These are phyloP conservation scores for Chrysanthemum makinoi DNA, from an alignment of 129 eudicot species.

Conservation along the genomic window DNA sequence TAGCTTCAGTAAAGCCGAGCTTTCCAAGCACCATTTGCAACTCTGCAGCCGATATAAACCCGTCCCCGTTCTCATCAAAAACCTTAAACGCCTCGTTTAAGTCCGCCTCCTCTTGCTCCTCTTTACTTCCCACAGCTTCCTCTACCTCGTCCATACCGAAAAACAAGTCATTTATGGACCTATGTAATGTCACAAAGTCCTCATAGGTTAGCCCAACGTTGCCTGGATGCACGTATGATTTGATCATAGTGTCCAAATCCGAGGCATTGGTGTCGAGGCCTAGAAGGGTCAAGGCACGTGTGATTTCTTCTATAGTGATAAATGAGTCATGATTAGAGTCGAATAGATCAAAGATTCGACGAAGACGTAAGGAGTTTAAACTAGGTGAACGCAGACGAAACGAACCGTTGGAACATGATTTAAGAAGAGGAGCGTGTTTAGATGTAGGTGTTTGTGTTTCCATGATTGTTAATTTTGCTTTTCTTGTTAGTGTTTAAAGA, in stretches of 20 bases:
- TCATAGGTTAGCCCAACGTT: constrained; percentile 56
- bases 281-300: constrained; percentile 54
- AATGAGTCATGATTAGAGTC: constrained; percentile 60
- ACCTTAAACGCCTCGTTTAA: constrained; percentile 73
- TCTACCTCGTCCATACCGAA: constrained; percentile 23
- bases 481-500: too few species aligned
- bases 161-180: constrained; percentile 45
- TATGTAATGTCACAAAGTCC: constrained; percentile 56
- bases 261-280: constrained; percentile 54
- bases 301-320: constrained; percentile 58
- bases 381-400: constrained; percentile 65
- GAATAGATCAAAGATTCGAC: constrained; percentile 71
- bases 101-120: constrained; percentile 52
- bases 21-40: constrained; percentile 63
- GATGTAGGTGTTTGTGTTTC: too few species aligned
- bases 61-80: constrained; percentile 74
- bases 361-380: constrained; percentile 72
- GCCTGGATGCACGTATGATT: constrained; percentile 43
- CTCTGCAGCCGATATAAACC: constrained; percentile 74
- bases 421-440: constrained; percentile 9
- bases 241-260: constrained; percentile 43
- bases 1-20: constrained; percentile 56
- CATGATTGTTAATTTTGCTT: too few species aligned
- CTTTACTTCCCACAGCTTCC: neutral
- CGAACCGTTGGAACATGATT: constrained; percentile 28